These are phyloP conservation scores for Castanea sativa DNA, from an alignment of 306 rosid species.

Conservation along the genomic window DNA sequence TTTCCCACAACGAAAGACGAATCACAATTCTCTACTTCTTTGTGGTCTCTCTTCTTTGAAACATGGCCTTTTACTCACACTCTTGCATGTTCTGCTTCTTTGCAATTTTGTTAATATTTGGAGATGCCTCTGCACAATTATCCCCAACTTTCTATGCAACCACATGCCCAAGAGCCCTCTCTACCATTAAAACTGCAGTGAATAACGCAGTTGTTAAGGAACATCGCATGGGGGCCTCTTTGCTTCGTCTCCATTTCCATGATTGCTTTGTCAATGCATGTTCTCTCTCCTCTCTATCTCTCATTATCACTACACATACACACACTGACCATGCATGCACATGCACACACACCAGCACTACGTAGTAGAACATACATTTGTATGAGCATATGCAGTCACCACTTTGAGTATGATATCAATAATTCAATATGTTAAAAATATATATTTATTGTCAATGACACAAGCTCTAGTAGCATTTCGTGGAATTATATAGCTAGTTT, in stretches of 20 bases:
- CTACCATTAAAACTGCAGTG: conserved; percentile 41
- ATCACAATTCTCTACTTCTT: neutral
- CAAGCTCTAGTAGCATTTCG: too few relatives aligned
- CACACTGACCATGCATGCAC: neutral
- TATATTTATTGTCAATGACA: too few relatives aligned
- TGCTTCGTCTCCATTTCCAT: conserved; percentile 67
- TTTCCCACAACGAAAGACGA: conserved; percentile 6
- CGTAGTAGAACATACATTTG: too few relatives aligned
- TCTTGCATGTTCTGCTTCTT: conserved; percentile 19
- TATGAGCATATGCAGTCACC: neutral
- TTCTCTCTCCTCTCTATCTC: conserved; percentile 2
- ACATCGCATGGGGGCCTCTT: conserved; percentile 67
- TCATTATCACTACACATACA: neutral
- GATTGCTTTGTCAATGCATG: conserved; percentile 60
- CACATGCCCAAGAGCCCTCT: conserved; percentile 50
- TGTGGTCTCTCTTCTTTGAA: neutral
- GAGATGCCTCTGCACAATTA: conserved; percentile 34
- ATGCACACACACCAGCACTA: neutral
- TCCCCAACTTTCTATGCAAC: conserved; percentile 38
- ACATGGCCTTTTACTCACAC: conserved; percentile 33
- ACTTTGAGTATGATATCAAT: too few relatives aligned
- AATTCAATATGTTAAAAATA: too few relatives aligned
- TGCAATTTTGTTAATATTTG: conserved; percentile 24
- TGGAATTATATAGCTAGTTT: too few relatives aligned
- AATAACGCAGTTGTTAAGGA: conserved; percentile 49